phyloP scores from a whole-genome alignment of 495 filamentous ascomycete genomes.

The Neurospora africana region DNA sequence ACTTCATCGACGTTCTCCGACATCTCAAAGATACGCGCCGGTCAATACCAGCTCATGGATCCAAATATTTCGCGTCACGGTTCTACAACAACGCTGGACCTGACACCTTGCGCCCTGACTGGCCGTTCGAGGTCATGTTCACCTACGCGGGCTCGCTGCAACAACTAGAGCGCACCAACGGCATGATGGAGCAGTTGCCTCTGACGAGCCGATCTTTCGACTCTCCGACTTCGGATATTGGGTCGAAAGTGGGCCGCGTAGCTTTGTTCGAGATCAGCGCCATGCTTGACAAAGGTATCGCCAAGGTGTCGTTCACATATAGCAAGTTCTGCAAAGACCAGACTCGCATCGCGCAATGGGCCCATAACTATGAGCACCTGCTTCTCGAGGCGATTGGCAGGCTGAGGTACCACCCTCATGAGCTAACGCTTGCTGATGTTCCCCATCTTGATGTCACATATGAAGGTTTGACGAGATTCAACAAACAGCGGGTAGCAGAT shows the following conservation, averaged over 20 bases:
- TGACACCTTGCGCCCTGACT: slow-evolving; percentile 36
- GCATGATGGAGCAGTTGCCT: slow-evolving; percentile 48
- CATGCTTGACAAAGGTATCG: slow-evolving; percentile 46
- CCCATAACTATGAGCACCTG: slow-evolving; percentile 45
- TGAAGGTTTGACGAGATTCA: slow-evolving; percentile 42
- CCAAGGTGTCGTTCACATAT: slow-evolving; percentile 56
- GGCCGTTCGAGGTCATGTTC: slow-evolving; percentile 61
- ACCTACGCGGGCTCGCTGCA: slow-evolving; percentile 59
- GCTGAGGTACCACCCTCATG: slow-evolving; percentile 37
- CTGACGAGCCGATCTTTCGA: slow-evolving; percentile 26
- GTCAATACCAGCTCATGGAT: slow-evolving; percentile 16
- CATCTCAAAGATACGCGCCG: slow-evolving; percentile 31
- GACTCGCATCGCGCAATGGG: slow-evolving; percentile 46
- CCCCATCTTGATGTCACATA: slow-evolving; percentile 54
- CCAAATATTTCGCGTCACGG: slow-evolving; percentile 28
- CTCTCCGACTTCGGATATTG: slow-evolving; percentile 47
- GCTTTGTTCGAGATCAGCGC: slow-evolving; percentile 54
- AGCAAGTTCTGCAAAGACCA: slow-evolving; percentile 51
- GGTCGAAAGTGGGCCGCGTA: slow-evolving; percentile 44
- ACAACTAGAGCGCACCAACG: slow-evolving; percentile 49
- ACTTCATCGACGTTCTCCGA: slow-evolving; percentile 30
- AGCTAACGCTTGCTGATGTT: slow-evolving; percentile 50
- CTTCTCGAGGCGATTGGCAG: slow-evolving; percentile 40
- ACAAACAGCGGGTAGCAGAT: slow-evolving; percentile 36
- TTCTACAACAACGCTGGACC: slow-evolving; percentile 35